phyloP scores from a whole-genome alignment of 2,329 filamentous ascomycete genomes.

The Plenodomus tracheiphilus region DNA sequence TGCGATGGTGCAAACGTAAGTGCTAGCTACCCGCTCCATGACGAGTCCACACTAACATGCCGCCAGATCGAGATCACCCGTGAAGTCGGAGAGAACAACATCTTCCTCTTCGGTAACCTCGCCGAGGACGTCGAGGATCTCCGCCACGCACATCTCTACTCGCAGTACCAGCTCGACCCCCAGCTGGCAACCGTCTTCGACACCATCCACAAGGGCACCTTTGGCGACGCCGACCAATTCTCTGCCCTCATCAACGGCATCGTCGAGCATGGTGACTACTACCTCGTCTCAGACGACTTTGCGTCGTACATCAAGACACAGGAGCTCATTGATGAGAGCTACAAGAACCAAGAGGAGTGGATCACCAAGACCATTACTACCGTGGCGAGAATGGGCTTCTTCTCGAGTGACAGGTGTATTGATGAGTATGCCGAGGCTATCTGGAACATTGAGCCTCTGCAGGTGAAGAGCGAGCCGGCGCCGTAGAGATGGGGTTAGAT shows the following conservation, averaged over 20 bases:
- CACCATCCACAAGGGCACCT: constrained; percentile 76
- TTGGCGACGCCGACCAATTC: constrained; percentile 80
- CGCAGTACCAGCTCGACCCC: constrained; percentile 74
- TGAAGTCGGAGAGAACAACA: constrained; percentile 94
- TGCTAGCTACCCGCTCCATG: constrained; percentile 14
- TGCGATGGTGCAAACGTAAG: constrained; percentile 96
- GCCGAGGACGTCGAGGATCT: constrained; percentile 96
- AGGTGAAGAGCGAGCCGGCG: constrained; percentile 42
- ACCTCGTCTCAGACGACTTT: constrained; percentile 97
- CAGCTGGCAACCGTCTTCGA: constrained; percentile 81
- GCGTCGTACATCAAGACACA: constrained; percentile 93
- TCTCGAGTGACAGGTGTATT: constrained; percentile 92
- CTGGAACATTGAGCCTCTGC: constrained; percentile 91
- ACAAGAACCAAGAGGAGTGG: constrained; percentile 92
- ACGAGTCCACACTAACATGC: constrained; percentile 2
- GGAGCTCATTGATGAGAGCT: constrained; percentile 85
- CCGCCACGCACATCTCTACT: constrained; percentile 86
- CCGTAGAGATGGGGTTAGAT: constrained; percentile 7
- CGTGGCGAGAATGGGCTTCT: constrained; percentile 95
- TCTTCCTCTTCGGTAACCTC: constrained; percentile 96
- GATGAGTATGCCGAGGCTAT: constrained; percentile 96
- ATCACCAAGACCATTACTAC: constrained; percentile 84
- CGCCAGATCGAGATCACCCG: constrained; percentile 90
- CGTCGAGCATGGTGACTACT: constrained; percentile 93
- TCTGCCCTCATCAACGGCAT: constrained; percentile 82